Base-by-base conservation (phyloP, 23 red algal species). In the Chondrus crispus region DNA sequence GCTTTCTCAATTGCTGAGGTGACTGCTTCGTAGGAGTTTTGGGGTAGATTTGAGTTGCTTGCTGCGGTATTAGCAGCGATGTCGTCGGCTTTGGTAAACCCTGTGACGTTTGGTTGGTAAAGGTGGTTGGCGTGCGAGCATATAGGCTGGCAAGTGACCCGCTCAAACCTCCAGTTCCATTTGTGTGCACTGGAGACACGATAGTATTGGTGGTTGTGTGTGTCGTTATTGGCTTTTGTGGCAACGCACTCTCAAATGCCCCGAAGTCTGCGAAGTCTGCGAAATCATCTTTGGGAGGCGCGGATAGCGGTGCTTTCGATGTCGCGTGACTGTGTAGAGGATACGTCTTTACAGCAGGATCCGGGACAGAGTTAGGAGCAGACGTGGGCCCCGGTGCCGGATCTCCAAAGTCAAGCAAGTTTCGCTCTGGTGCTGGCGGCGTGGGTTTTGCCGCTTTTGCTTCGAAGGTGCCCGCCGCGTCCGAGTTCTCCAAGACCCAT, bases 241-340 rank as follows among this genome's bases (percentile, higher is more conserved):
- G 82, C 24, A 81, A 62, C 14, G 83, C 68, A 24, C 40, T 52
- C 43, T 94, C 81, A 87, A 88, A 80, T 36, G 44, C 92, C 6
- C 84, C 92, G 37, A 87, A 94, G 29, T 87, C 58, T 18, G 92
- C 92, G 48, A 94, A 94, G 52, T 94, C 92, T n/a, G 80, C 83
- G 73, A 87, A 77, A 40, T 84, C 80, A 60, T 86, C 78, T 29
- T 16, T 24, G n/a, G 87, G 51, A 54, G 44, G 6, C 30, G 81
- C 81, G 14, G 14, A 22, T 29, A n/a, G 47, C 47, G 50, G 14
- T 9, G 81, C 10, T 19, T 58, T 44, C 5, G 81, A 14, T 41
- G 52, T n/a, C 1, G 52, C 43, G 28, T 40, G 22, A 16, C 29
- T 5, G 24, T 41, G 51, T 20, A 60, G 35, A 32, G 24, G 81